phyloP scores from a whole-genome alignment of 1,284 basidiomycete genomes.

The Pseudozyma pruni region DNA sequence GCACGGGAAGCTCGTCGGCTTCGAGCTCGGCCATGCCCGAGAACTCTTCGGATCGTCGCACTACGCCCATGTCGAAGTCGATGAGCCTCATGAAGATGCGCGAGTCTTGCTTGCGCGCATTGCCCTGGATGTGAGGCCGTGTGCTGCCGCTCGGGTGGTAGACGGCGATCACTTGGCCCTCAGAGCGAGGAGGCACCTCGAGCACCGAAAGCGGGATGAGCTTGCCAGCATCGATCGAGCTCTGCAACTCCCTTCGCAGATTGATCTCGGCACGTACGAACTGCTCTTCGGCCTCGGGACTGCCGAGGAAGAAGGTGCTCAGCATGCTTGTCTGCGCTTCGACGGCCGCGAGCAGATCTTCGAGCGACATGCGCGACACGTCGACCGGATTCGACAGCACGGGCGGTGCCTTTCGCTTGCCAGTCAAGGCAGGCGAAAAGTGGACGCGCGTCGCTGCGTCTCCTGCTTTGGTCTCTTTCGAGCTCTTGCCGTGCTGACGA shows the following conservation, averaged over 20 bases:
- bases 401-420: constrained; percentile 57
- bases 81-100: constrained; percentile 70
- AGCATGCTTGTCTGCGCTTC: constrained; percentile 69
- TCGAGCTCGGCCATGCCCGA: constrained; percentile 61
- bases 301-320: constrained; percentile 67
- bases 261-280: constrained; percentile 70
- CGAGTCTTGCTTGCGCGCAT: constrained; percentile 70
- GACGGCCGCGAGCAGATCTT: constrained; percentile 69
- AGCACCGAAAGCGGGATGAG: constrained; percentile 69
- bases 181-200: constrained; percentile 64
- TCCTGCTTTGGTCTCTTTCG: constrained; percentile 32
- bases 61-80: constrained; percentile 69
- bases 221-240: constrained; percentile 67
- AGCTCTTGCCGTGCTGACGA: constrained; percentile 40
- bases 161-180: constrained; percentile 69
- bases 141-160: constrained; percentile 70
- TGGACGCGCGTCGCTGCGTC: constrained; percentile 41
- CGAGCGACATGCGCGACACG: constrained; percentile 69
- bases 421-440: constrained; percentile 66
- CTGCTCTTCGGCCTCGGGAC: constrained; percentile 70
- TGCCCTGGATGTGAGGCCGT: constrained; percentile 69
- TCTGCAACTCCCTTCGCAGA: constrained; percentile 69
- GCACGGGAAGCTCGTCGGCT: constrained; percentile 69
- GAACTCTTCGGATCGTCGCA: constrained; percentile 52
- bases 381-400: constrained; percentile 63